Conservation (phyloP, 306 rosid genomes). For the Clitoria ternatea region DNA sequence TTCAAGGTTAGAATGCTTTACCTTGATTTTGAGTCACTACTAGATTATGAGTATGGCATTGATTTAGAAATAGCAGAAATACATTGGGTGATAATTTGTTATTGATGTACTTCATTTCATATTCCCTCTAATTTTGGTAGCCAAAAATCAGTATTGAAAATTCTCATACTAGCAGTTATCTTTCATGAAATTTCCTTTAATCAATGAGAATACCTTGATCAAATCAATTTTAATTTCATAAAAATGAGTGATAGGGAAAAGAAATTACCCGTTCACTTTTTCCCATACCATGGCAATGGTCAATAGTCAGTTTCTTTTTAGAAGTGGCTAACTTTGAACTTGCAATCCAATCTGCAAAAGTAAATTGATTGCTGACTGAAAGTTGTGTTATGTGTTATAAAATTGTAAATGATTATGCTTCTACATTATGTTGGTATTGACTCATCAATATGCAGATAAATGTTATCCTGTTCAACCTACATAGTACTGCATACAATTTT, state of each 20-base stretch:
- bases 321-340: background rate
- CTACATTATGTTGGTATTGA: background rate
- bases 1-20: constrained; percentile 60
- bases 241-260: background rate
- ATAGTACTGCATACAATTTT: too few relatives aligned
- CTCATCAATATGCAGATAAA: background rate
- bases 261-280: background rate
- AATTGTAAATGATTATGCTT: background rate
- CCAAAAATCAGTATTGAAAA: background rate
- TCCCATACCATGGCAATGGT: background rate
- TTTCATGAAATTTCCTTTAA: background rate
- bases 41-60: background rate
- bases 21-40: constrained; percentile 14
- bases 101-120: background rate
- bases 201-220: background rate
- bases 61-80: background rate
- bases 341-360: background rate
- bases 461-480: background rate
- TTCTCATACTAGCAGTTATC: background rate
- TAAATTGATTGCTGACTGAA: background rate
- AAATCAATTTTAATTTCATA: background rate
- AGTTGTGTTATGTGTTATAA: background rate
- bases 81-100: background rate
- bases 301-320: background rate
- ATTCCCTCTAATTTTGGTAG: background rate